Conservation (phyloP, 495 filamentous ascomycete species). For the Aspergillus biplanus region DNA sequence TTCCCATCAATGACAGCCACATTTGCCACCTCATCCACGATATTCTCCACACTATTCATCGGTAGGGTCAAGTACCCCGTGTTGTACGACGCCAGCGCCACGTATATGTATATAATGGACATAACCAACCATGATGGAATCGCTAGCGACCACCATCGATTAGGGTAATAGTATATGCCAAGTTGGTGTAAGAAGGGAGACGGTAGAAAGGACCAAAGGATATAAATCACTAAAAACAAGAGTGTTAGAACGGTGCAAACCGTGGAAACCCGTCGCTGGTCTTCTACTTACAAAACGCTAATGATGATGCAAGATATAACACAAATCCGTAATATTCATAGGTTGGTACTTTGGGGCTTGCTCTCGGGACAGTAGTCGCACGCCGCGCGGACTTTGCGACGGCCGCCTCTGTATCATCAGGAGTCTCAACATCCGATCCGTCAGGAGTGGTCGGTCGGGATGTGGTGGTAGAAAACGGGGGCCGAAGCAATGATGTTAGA, state of each 20-base stretch:
- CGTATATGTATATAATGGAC: constrained; percentile 87
- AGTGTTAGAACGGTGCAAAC: constrained; percentile 1
- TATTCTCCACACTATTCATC: constrained; percentile 79
- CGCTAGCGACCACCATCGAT: constrained; percentile 95
- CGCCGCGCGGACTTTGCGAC: constrained; percentile 65
- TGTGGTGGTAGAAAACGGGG: constrained; percentile 67
- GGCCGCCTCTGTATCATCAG: constrained; percentile 63
- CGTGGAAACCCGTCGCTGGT: not conserved
- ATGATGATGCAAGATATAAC: constrained; percentile 80
- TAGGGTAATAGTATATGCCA: constrained; percentile 95
- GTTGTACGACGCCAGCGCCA: constrained; percentile 91
- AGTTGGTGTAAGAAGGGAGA: constrained; percentile 89
- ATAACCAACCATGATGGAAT: constrained; percentile 90
- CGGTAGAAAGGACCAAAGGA: constrained; percentile 93
- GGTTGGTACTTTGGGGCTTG: constrained; percentile 89
- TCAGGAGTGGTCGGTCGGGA: constrained; percentile 91
- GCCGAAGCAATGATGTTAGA: constrained; percentile 90
- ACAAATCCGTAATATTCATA: constrained; percentile 99
- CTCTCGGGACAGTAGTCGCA: constrained; percentile 78
- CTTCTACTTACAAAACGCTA: constrained; percentile 61
- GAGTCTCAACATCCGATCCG: constrained; percentile 79
- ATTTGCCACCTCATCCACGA: constrained; percentile 88
- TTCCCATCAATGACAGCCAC: constrained; percentile 80
- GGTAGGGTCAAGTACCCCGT: constrained; percentile 83
- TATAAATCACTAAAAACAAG: constrained; percentile 67